phyloP scores from a whole-genome alignment of 176 grass and related monocot species.

The Aegilops sharonensis region DNA sequence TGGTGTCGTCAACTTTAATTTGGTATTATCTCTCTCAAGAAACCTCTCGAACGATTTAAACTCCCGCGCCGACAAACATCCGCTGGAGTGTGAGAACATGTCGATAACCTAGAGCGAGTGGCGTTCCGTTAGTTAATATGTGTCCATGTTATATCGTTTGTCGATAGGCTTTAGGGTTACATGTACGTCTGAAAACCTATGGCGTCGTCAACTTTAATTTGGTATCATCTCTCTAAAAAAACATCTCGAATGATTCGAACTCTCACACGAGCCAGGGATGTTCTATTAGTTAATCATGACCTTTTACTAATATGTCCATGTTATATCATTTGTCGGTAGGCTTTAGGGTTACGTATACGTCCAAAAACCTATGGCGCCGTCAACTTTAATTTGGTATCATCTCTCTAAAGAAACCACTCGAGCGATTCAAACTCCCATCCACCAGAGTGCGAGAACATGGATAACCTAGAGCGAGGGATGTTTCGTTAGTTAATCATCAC shows the following conservation, averaged over 20 bases:
- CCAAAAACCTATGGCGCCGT: not conserved
- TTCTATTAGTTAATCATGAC: too few species aligned
- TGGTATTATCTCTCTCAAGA: not conserved
- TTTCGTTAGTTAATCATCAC: too few species aligned
- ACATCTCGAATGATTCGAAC: not conserved
- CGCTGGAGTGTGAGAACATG: too few species aligned
- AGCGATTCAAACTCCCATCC: too few species aligned
- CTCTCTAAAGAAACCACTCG: too few species aligned
- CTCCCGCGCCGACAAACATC: not conserved
- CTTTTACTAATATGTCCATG: not conserved
- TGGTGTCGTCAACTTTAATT: not conserved
- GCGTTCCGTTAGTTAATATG: too few species aligned
- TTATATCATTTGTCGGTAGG: not conserved
- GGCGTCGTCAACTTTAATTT: not conserved
- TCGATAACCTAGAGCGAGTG: not conserved
- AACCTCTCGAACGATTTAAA: not conserved
- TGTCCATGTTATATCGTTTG: not conserved
- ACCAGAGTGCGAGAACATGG: too few species aligned
- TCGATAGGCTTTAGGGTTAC: not conserved
- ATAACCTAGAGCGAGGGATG: too few species aligned
- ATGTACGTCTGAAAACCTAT: not conserved
- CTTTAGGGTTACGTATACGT: not conserved
- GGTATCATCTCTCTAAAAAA: not conserved
- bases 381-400: too few species aligned
- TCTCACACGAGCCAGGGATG: too few species aligned